These are phyloP conservation scores for Oryza coarctata DNA, from an alignment of 176 grass and related monocot genomes.

Conservation along the genomic window DNA sequence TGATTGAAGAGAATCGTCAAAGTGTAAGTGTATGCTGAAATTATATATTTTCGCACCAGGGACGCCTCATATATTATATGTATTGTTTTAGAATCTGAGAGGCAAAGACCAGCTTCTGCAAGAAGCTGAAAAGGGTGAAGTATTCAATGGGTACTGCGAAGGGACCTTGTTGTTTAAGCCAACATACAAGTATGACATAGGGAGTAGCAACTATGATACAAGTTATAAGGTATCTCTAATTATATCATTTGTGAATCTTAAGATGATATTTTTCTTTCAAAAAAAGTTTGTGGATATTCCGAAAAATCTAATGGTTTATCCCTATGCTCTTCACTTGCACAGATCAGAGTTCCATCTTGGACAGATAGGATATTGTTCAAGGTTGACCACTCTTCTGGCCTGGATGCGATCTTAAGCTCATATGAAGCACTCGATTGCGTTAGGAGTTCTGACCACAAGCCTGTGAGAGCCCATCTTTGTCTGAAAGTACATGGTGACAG, in stretches of 20 bases:
- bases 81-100: constrained; percentile 42
- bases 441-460: constrained; percentile 63
- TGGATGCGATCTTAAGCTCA: constrained; percentile 56
- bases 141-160: constrained; percentile 65
- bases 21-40: constrained; percentile 34
- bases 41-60: not conserved
- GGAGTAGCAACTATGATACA: constrained; percentile 59
- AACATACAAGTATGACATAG: constrained; percentile 69
- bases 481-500: constrained; percentile 25
- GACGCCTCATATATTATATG: not conserved
- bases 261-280: not conserved
- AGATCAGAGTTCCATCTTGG: constrained; percentile 77
- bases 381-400: constrained; percentile 50
- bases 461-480: constrained; percentile 70
- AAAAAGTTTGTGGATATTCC: not conserved
- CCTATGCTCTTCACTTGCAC: constrained; percentile 3
- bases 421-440: constrained; percentile 61
- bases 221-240: constrained; percentile 45
- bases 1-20: constrained; percentile 55
- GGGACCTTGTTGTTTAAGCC: constrained; percentile 66
- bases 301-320: constrained; percentile 1
- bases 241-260: not conserved
- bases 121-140: constrained; percentile 63
- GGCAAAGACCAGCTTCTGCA: constrained; percentile 66
- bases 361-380: constrained; percentile 80